Evolutionary conservation across 805 yeast genomes (phyloP).

Genomic region (Zygotorulaspora sp.): DNA sequence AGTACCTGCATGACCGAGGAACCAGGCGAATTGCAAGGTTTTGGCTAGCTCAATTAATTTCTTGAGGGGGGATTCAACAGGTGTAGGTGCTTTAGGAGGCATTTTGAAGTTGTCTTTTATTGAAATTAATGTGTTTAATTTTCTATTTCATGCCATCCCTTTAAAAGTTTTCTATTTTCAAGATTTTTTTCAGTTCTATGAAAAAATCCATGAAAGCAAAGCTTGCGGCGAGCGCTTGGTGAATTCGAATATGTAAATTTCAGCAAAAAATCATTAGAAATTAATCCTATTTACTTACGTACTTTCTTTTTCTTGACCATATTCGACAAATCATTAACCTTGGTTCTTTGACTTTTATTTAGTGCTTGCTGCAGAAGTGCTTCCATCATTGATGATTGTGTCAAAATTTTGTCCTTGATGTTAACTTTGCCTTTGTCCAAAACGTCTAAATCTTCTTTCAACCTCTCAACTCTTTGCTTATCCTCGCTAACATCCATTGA

Average conservation of each 20-base stretch:
- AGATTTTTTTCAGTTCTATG: no score
- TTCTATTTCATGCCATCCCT: no score
- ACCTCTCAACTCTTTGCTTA: conserved; percentile 48
- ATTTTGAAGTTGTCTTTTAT: background rate
- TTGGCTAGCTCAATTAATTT: conserved; percentile 28
- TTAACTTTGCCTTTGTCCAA: conserved; percentile 42
- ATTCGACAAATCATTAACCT: conserved; percentile 58
- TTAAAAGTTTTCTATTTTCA: no score
- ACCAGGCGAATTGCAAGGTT: conserved; percentile 75
- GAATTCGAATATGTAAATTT: conserved; percentile 1
- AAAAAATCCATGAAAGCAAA: no score
- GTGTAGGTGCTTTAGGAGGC: conserved; percentile 4
- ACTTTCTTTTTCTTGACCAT: conserved; percentile 53
- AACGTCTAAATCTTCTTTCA: conserved; percentile 53
- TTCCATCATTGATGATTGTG: conserved; percentile 53
- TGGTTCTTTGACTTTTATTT: conserved; percentile 16
- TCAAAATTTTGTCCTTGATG: conserved; percentile 45
- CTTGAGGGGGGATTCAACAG: background rate
- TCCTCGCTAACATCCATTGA: conserved; percentile 39
- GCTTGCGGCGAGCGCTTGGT: no score
- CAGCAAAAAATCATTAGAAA: conserved; percentile 1
- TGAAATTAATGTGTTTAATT: no score
- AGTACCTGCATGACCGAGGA: conserved; percentile 52
- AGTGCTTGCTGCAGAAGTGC: conserved; percentile 37
- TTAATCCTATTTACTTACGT: background rate